Base-by-base conservation (phyloP, 192 early-diverging fungal species). In the Polychytrium aggregatum region DNA sequence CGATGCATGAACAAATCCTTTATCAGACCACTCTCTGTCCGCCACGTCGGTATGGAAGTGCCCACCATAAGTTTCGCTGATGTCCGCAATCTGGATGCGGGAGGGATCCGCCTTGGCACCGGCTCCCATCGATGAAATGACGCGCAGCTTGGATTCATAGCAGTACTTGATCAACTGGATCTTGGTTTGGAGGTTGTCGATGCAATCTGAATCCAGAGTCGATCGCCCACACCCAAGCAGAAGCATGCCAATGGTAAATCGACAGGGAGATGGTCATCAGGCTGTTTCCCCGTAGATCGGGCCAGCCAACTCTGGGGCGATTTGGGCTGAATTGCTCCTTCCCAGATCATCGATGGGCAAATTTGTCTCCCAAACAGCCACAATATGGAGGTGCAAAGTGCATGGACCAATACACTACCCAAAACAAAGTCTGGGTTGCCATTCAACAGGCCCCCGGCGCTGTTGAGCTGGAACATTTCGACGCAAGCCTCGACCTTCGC, bases 51-150 rank as follows among this genome's bases (percentile, higher is more conserved):
- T n/a, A n/a, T n/a, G 30, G 50, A 16, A 35, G 11, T 38, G 22
- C 38, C 59, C 66, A 84, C 82, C 81, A 56, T 83, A 83, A 0
- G 94, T 97, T 34, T 90, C 82, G 47, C 83, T 78, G 44, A 98
- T 93, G 60, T 98, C 95, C 27, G 89, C 86, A 54, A 98, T 87
- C 64, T 95, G 95, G 37, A 98, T 82, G 13, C 87, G 78, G 25
- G 91, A 90, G n/a, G 92, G 86, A 61, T 98, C 91, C 1, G 88
- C 76, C 60, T 98, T 98, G 36, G 88, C 90, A n/a, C 95, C 92
- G 2, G 92, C 86, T 1, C 92, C 95, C 91, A 95, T 98, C 16
- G 92, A 88, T 38, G 85, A 85, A 26, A 98, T 88, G 20, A 98
- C 83, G 24, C 60, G 68, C 14, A 95, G 55, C 1, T 76, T 67